Evolutionary conservation across 768 basidiomycete species (phyloP), one percentile per base, ranked within the genome.

Genomic region (Dendrothele bispora): DNA sequence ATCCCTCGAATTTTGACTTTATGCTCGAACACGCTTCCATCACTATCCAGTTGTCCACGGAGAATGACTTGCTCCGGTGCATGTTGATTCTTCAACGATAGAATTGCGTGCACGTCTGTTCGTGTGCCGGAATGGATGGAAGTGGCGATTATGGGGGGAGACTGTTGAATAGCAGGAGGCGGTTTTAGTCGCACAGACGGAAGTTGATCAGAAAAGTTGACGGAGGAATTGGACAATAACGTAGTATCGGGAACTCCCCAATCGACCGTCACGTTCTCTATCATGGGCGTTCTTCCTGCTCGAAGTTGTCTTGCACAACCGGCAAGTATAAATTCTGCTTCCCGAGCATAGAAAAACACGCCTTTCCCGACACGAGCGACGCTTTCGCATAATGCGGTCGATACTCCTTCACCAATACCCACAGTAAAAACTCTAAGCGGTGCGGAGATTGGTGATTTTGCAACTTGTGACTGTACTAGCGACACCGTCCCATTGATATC

Each of bases 321-420:
- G 4, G 60, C 71, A 3, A 67, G 48, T 15, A 84, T 79, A 17
- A 66, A 65, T 43, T 79, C 79, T 8, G 69, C 59, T 3, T 69
- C 59, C 6, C 66, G 58, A 4, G 82, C 77, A 46, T 77, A 75
- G 1, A 80, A 61, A 41, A 60, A 74, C 22, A 68, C 63, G 14
- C 84, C 84, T 8, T 75, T 69, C 2, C 84, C 84, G 1, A 67
- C 68, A 15, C 66, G 60, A 1, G 84, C 82, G n/a, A 86, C 75
- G 3, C 71, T 61, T 51, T 79, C 71, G 53, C 79, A 80, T 54
- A 78, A 67, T 0, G 69, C 75, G 3, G 69, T 77, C 3, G 82
- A 82, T 3, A 75, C 72, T 0, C 51, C 54, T 20, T 64, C 41
- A 11, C 84, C 84, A 12, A 86, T 81, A 21, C 44, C 44, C 24